Evolutionary conservation across 768 basidiomycete species (phyloP).

Genomic region (Psilocybe sp.): DNA sequence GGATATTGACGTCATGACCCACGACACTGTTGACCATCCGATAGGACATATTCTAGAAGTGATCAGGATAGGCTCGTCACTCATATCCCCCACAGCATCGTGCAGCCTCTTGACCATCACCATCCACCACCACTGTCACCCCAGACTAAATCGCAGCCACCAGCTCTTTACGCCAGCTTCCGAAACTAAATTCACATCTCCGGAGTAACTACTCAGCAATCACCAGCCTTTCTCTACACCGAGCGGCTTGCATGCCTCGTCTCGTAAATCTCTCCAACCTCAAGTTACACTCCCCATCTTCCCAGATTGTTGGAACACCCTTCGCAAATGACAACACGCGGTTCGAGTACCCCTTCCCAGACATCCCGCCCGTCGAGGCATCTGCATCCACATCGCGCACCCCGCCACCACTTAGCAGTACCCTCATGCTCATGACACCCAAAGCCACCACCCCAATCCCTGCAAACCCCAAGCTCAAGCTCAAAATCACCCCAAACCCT

Average conservation of each 20-base stretch:
- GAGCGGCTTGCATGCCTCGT: neutral
- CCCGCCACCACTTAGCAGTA: neutral
- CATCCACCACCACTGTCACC: no score
- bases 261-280: constrained; percentile 15
- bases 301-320: constrained; percentile 21
- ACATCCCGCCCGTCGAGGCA: constrained; percentile 8
- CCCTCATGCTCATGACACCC: constrained; percentile 1
- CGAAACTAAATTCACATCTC: no score
- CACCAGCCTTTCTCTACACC: no score
- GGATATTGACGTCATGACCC: neutral
- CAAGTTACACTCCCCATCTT: constrained; percentile 13
- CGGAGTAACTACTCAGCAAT: no score
- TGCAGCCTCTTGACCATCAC: no score
- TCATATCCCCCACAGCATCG: no score
- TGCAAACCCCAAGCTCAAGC: constrained; percentile 15
- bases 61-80: no score
- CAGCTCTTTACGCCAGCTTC: no score
- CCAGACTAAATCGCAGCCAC: no score
- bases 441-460: neutral
- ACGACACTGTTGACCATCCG: no score
- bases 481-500: constrained; percentile 1
- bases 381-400: constrained; percentile 7
- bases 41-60: no score
- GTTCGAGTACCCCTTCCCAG: constrained; percentile 25
- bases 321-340: constrained; percentile 14